A percentile compares a stretch with the other conserved stretches of the same genome.
Conservation (phyloP, 1,284 basidiomycete genomes). For the Cutaneotrichosporon sp. region DNA sequence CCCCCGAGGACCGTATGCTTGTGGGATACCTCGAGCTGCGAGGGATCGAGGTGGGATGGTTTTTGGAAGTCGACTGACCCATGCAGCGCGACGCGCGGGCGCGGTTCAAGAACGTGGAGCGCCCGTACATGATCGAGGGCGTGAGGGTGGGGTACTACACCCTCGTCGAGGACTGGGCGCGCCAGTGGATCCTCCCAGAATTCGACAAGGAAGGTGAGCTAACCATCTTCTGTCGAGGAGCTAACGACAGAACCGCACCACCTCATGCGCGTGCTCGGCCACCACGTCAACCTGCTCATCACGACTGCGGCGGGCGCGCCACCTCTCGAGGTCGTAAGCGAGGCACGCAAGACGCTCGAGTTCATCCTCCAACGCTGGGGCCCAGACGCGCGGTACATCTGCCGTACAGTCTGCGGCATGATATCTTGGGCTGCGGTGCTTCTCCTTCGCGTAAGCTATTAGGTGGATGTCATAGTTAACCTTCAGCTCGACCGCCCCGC, state of each 20-base stretch:
- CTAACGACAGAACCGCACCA: conserved; percentile 3
- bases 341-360: not conserved
- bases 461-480: not conserved
- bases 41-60: conserved; percentile 3
- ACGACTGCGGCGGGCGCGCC: not conserved
- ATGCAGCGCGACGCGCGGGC: conserved; percentile 2
- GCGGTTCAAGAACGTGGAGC: not conserved
- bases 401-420: conserved; percentile 6
- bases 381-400: conserved; percentile 1
- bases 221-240: no score
- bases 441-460: not conserved
- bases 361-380: not conserved
- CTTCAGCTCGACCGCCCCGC: conserved; percentile 1
- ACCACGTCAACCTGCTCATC: conserved; percentile 9
- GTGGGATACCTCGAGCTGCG: conserved; percentile 4
- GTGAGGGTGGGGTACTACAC: not conserved
- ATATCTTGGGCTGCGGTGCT: conserved; percentile 7
- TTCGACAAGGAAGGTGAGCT: not conserved
- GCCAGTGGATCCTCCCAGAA: conserved; percentile 1
- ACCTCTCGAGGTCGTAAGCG: not conserved
- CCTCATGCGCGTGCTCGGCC: conserved; percentile 2
- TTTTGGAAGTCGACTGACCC: not conserved
- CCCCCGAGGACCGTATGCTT: conserved; percentile 3
- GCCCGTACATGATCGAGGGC: conserved; percentile 2
- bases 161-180: not conserved